Evolutionary conservation across 2,329 filamentous ascomycete genomes (phyloP).

Genomic region (Cladosporium austrohemisphaericum): DNA sequence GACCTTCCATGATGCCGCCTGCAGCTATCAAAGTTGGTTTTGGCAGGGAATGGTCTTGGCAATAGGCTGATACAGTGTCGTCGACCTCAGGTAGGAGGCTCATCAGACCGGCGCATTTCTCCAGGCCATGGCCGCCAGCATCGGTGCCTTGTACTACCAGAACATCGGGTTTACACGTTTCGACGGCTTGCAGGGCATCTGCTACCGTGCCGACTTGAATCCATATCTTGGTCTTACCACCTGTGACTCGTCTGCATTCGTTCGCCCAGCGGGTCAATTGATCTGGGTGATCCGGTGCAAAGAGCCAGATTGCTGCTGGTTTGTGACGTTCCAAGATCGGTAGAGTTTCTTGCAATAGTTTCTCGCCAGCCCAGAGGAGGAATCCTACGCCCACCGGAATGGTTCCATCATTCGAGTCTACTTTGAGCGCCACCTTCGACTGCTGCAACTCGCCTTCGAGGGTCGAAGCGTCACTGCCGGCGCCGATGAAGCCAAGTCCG

Average conservation of each 20-base stretch:
- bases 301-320: constrained; percentile 65
- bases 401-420: constrained; percentile 18
- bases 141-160: constrained; percentile 62
- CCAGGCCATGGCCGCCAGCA: constrained; percentile 61
- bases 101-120: constrained; percentile 52
- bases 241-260: constrained; percentile 31
- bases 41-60: constrained; percentile 12
- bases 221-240: constrained; percentile 48
- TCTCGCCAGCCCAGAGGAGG: constrained; percentile 49
- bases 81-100: constrained; percentile 56
- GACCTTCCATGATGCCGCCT: constrained; percentile 57
- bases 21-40: constrained; percentile 50
- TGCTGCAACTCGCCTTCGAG: constrained; percentile 32
- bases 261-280: constrained; percentile 33
- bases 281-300: constrained; percentile 52
- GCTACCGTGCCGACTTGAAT: constrained; percentile 60
- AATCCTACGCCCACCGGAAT: constrained; percentile 60
- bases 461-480: constrained; percentile 39
- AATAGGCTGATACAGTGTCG: constrained; percentile 40
- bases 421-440: constrained; percentile 23
- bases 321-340: constrained; percentile 46
- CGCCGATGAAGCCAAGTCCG: constrained; percentile 47
- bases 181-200: constrained; percentile 50
- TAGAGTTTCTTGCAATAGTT: constrained; percentile 42
- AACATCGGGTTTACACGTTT: constrained; percentile 52